Base-by-base conservation (phyloP, 495 filamentous ascomycete species). In the Chaetomium fimeti region DNA sequence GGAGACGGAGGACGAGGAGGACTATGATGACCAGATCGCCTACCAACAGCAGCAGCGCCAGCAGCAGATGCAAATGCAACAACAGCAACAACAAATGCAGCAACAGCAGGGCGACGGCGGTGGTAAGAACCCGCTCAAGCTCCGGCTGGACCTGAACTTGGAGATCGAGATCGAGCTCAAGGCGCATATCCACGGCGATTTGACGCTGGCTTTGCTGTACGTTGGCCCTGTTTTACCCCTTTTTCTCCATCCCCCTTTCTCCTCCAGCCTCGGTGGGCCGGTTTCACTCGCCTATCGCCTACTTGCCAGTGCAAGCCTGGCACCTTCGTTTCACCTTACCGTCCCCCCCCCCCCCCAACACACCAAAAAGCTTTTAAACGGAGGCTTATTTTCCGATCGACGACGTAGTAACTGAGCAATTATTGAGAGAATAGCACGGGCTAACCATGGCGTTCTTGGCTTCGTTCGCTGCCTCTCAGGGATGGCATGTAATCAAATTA, bases 91-190 rank as follows among this genome's bases (percentile, higher is more conserved):
- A 63, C 63, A 68, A 65, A 65, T 66, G 49, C 68, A 69, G 57
- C 68, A 55, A 57, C 57, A 63, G 56, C 36, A 57, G 32, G 80
- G 76, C 6, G 74, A 66, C 6, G 77, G 75, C 12, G 83, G 82
- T 27, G 83, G 81, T 54, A 86, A 87, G 68, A 88, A 93, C 74
- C 88, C 92, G 74, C 76, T 97, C 64, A 82, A 85, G 68, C 68
- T 97, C 78, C 75, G 92, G 58, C 74, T 97, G 60, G 91, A 96
- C 73, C 72, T 96, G 57, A 95, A 96, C 76, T 77, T 97, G 54
- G 92, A 97, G 73, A 85, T 96, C 67, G 89, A 95, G 81, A 87
- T 96, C 38, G 87, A 92, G 73, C 79, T 97, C 1, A 95, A 95
- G 84, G 92, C 92, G 22, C 90, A 91, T 78, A 94, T 97, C 73